Base-by-base conservation (phyloP, 768 basidiomycete genomes). In the Boletus subcaerulescens region DNA sequence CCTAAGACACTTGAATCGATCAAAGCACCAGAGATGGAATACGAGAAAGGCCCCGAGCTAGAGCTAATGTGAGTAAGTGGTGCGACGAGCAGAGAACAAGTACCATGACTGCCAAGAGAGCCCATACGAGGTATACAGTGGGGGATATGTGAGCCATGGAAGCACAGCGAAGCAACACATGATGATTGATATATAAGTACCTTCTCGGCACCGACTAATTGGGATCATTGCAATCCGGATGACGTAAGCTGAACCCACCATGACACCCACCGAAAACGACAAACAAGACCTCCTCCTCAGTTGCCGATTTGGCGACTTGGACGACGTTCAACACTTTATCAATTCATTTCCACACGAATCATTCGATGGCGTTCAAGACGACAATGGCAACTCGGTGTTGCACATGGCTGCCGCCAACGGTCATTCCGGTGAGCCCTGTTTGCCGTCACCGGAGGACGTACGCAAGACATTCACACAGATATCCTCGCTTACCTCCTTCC, bases 401-500 rank as follows among this genome's bases (percentile, higher is more conserved):
- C 94, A 97, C 69, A 96, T 96, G 93, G 77, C 81, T 14, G 85
- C 83, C 53, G 94, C 81, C 1, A 98, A 98, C 71, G 94, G 94
- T 0, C 94, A 97, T 76, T 62, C 76, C 73, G 91, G 94, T 95
- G 64, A 74, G 45, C 9, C n/a, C 11, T 44, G 1, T 20, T 15
- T 39, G 14, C 24, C 38, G 7, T 6, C 18, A 3, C 39, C 15
- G 35, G 12, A 36, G 39, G 11, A 18, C 39, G 15, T 46, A 66
- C 72, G 69, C 70, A 80, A 83, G 80, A 65, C 63, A 58, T 67
- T 52, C 56, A 10, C 62, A 47, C 73, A 96, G 93, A 93, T 60
- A 67, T 91, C 11, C 79, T 97, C 43, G 77, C 85, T 45, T 85
- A 83, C 63, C 77, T 98, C 14, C 78, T 96, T 4, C 80, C 91